phyloP scores from a whole-genome alignment of 495 filamentous ascomycete species.

The Penicillium canariense region DNA sequence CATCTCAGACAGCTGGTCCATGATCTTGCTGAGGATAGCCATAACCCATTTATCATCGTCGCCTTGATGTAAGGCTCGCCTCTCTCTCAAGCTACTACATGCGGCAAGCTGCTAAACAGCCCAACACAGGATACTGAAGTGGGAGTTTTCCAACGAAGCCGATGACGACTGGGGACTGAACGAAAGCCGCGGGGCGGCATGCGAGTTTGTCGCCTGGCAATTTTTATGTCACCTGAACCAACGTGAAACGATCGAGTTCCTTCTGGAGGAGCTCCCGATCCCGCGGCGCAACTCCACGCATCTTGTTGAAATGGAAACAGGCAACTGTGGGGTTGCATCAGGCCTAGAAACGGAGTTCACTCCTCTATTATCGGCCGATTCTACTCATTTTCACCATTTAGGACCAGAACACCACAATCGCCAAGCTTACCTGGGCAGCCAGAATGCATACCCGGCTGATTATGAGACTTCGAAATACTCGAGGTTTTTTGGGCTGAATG shows the following conservation, averaged over 20 bases:
- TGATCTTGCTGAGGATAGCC: constrained; percentile 60
- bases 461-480: constrained; percentile 57
- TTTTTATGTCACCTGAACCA: constrained; percentile 78
- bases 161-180: constrained; percentile 69
- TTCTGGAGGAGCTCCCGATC: constrained; percentile 72
- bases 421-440: neutral
- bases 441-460: constrained; percentile 11
- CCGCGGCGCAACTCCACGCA: constrained; percentile 18
- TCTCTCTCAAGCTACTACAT: neutral
- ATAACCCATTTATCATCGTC: constrained; percentile 72
- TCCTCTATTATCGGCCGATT: constrained; percentile 29
- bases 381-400: constrained; percentile 25
- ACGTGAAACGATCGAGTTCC: constrained; percentile 76
- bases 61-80: constrained; percentile 65
- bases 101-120: neutral
- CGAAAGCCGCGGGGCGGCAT: constrained; percentile 76
- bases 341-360: constrained; percentile 24
- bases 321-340: constrained; percentile 14
- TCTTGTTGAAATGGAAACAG: constrained; percentile 28
- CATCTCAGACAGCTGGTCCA: constrained; percentile 63
- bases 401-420: constrained; percentile 6
- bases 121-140: constrained; percentile 68
- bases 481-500: constrained; percentile 75
- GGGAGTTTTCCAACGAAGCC: constrained; percentile 61
- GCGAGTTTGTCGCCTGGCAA: constrained; percentile 90